Evolutionary conservation across 208 protist genomes (phyloP).

Genomic region (Leishmania turanica): DNA sequence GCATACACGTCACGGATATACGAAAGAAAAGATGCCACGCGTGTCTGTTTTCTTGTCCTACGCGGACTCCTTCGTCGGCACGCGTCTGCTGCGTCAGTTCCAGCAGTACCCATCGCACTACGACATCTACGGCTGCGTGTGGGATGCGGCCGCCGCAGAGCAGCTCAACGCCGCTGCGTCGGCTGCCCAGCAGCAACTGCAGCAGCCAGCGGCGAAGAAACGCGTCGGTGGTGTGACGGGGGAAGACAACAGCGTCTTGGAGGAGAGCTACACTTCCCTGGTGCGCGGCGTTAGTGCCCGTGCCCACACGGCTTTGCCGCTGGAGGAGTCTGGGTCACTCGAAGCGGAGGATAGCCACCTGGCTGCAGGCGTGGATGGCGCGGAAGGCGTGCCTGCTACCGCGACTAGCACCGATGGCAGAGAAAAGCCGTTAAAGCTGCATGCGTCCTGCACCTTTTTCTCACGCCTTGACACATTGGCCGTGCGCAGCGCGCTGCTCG

Average conservation of each 20-base stretch:
- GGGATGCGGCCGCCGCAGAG: slow-evolving; percentile 55
- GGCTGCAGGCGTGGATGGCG: background rate
- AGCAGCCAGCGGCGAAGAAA: background rate
- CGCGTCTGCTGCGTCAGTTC: slow-evolving; percentile 61
- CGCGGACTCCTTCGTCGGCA: slow-evolving; percentile 81
- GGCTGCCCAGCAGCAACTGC: slow-evolving; percentile 3
- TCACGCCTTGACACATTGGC: slow-evolving; percentile 56
- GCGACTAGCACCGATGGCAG: background rate
- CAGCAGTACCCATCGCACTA: slow-evolving; percentile 46
- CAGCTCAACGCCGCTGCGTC: slow-evolving; percentile 18
- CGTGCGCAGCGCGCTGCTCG: slow-evolving; percentile 63
- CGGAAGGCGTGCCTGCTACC: background rate
- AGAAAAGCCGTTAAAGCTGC: background rate
- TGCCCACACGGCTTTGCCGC: background rate
- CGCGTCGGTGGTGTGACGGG: background rate
- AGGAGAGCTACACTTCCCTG: slow-evolving; percentile 18
- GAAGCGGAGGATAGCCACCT: background rate
- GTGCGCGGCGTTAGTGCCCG: slow-evolving; percentile 7
- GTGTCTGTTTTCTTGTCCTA: slow-evolving; percentile 78
- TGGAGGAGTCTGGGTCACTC: background rate
- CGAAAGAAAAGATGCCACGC: slow-evolving; percentile 11
- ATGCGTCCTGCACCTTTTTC: slow-evolving; percentile 39
- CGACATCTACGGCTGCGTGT: slow-evolving; percentile 77
- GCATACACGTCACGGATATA: too few relatives aligned
- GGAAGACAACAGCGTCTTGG: background rate